Evolutionary conservation across 176 grass and related monocot genomes (phyloP).

Genomic region (Oryza brachyantha): DNA sequence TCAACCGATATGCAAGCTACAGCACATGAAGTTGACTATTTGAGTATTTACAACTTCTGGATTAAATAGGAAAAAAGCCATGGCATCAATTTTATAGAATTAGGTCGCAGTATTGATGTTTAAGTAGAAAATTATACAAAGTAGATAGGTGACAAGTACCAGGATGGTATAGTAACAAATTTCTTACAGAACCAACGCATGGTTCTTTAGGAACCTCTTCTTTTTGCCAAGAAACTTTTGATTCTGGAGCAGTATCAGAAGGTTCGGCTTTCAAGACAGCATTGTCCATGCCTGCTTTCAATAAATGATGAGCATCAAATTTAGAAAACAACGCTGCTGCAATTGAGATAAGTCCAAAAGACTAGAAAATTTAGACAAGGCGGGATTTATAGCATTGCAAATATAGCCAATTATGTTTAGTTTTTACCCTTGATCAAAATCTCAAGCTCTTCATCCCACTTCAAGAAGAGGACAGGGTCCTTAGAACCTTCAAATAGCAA

Average conservation of each 20-base stretch:
- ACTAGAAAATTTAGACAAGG: not conserved
- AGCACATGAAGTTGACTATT: constrained; percentile 26
- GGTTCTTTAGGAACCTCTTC: constrained; percentile 48
- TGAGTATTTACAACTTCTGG: constrained; percentile 12
- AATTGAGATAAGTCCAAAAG: not conserved
- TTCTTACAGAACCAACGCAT: constrained; percentile 64
- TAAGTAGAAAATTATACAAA: constrained; percentile 18
- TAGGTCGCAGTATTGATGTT: constrained; percentile 14
- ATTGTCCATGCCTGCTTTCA: constrained; percentile 49
- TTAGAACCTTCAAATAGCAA: constrained; percentile 69
- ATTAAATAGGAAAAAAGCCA: constrained; percentile 13
- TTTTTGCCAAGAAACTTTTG: constrained; percentile 49
- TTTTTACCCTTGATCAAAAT: constrained; percentile 51
- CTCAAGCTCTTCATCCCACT: constrained; percentile 41
- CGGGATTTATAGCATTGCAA: not conserved
- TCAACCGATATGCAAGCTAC: constrained; percentile 73
- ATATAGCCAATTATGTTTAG: not conserved
- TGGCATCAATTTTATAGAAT: constrained; percentile 12
- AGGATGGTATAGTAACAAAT: constrained; percentile 60
- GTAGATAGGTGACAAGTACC: constrained; percentile 38
- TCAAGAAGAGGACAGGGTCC: constrained; percentile 32
- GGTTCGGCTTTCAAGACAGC: constrained; percentile 14
- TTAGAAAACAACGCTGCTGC: not conserved
- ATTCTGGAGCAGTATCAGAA: constrained; percentile 25
- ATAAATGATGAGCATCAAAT: not conserved